Base-by-base conservation (phyloP, 1,284 basidiomycete genomes). In the Moesziomyces antarcticus region DNA sequence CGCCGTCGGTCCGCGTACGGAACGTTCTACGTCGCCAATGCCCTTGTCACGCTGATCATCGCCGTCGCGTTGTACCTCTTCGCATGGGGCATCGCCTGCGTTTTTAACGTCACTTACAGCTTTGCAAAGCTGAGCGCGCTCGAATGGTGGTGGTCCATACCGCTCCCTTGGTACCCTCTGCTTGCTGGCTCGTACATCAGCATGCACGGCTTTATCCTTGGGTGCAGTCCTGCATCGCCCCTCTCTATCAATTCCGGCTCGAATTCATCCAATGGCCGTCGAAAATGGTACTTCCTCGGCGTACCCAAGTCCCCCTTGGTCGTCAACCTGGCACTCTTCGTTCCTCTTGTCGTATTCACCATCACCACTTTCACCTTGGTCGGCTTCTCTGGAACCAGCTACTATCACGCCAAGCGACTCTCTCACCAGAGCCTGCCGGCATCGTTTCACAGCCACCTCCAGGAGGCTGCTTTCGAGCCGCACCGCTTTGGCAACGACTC, bases 101-200 rank as follows among this genome's bases (percentile, higher is more conserved):
- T 48, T 13, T 13, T 37, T 10, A 14, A 30, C 9, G 49, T 42
- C 3, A n/a, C 16, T 14, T 51, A 52, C 20, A 43, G 27, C 25
- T 48, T 57, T 27, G 44, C 44, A 6, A 13, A 37, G 18, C 3
- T 18, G 7, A 51, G 49, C 30, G 41, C 47, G 9, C 44, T 45
- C 8, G 49, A 35, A 18, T 64, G 55, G 54, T 47, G 42, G 48
- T 63, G 61, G 61, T 35, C 43, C 18, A 40, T 63, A 20, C 61
- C 61, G 0, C 5, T 44, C 1, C 61, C 61, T 10, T 63, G 54
- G 49, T 16, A 5, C 6, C 60, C 60, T 11, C 48, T 62, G 18
- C n/a, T 56, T 16, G 13, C 54, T 27, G 48, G 51, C 7, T 42
- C 22, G 1, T 56, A 40, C 21, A 30, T 37, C 18, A 56, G 60